These are phyloP conservation scores for Monascus purpureus DNA, from an alignment of 495 filamentous ascomycete species.

Conservation along the genomic window DNA sequence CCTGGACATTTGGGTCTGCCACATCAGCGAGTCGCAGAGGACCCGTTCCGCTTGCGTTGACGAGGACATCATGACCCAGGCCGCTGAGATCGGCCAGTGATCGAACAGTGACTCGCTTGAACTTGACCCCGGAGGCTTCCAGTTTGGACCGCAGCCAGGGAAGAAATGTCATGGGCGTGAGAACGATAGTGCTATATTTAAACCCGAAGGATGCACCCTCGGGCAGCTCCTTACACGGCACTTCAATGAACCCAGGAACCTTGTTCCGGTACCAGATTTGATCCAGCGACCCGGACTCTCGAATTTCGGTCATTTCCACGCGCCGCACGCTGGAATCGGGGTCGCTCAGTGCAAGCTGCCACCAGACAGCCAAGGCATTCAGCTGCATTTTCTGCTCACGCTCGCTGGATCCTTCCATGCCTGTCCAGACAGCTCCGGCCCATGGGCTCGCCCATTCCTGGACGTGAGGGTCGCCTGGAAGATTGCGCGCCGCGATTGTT, in stretches of 20 bases:
- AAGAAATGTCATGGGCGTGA: slow-evolving; percentile 13
- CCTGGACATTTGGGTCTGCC: slow-evolving; percentile 3
- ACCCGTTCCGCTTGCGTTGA: slow-evolving; percentile 9
- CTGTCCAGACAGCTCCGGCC: slow-evolving; percentile 15
- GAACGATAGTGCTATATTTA: slow-evolving; percentile 11
- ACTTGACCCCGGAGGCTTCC: slow-evolving; percentile 9
- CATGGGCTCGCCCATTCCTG: slow-evolving; percentile 12
- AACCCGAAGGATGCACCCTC: slow-evolving; percentile 3
- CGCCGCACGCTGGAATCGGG: slow-evolving; percentile 8
- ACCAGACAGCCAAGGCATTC: slow-evolving; percentile 6
- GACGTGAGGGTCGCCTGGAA: slow-evolving; percentile 4
- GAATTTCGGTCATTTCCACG: slow-evolving; percentile 4
- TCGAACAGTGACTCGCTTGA: slow-evolving; percentile 7
- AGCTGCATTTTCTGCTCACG: slow-evolving; percentile 15
- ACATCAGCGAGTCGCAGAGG: slow-evolving; percentile 6
- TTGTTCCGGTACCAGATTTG: slow-evolving; percentile 4
- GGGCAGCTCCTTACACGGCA: slow-evolving; percentile 4
- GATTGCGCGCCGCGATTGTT: slow-evolving; percentile 37
- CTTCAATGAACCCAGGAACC: slow-evolving; percentile 4
- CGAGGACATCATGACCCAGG: slow-evolving; percentile 7
- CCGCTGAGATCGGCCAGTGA: slow-evolving; percentile 13
- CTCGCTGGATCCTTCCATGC: slow-evolving; percentile 6
- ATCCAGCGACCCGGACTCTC: background rate
- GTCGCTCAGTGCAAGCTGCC: slow-evolving; percentile 5
- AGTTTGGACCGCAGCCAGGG: slow-evolving; percentile 11